Conservation (phyloP, 148 eudicot genomes). For the Persicaria tinctoria region DNA sequence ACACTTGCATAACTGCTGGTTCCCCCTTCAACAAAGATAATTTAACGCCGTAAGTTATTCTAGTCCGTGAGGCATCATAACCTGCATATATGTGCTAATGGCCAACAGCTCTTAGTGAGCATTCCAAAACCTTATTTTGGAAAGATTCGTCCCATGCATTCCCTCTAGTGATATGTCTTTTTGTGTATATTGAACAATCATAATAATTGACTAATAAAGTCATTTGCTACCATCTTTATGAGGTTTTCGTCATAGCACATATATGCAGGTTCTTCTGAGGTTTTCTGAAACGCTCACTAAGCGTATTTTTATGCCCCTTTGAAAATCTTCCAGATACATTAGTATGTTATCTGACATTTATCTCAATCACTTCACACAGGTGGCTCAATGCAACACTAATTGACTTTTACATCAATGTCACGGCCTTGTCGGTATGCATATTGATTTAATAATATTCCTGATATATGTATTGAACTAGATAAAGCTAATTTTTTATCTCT, state of each 20-base stretch:
- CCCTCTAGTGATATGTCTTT: no score
- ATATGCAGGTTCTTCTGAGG: no score
- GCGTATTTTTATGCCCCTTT: background rate
- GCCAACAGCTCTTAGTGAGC: no score
- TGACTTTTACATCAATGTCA: conserved; percentile 76
- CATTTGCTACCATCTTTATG: no score
- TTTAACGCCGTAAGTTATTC: conserved; percentile 54
- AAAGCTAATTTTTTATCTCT: background rate
- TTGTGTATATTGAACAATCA: no score
- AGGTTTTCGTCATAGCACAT: no score
- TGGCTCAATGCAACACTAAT: conserved; percentile 81
- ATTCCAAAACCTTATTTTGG: background rate
- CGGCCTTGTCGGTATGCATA: conserved; percentile 54
- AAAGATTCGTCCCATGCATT: background rate
- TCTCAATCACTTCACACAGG: conserved; percentile 33
- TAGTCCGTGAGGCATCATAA: background rate
- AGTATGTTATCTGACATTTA: background rate
- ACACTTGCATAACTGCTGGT: conserved; percentile 51
- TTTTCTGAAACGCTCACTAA: no score
- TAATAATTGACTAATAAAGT: no score
- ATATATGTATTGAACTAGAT: background rate
- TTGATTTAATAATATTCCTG: background rate
- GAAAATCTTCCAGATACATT: background rate
- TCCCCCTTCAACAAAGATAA: conserved; percentile 54
- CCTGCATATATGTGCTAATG: no score